phyloP scores from a whole-genome alignment of 2,329 filamentous ascomycete genomes.

The Hypoxylon sp. region DNA sequence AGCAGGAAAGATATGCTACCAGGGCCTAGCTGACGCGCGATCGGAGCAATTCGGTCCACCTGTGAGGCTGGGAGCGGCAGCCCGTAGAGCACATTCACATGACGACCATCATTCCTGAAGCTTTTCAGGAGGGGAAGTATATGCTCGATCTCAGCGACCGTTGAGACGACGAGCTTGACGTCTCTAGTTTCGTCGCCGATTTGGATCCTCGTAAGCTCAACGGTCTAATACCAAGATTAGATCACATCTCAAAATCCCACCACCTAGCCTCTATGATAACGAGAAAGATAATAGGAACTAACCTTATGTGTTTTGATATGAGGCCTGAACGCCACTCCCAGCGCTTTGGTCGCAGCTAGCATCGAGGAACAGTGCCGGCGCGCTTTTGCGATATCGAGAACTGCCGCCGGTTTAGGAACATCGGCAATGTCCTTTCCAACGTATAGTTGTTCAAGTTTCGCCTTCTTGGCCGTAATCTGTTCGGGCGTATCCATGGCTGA shows the following conservation, averaged over 20 bases:
- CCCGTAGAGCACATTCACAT: slow-evolving; percentile 6
- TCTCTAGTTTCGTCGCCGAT: not conserved
- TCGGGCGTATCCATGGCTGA: not conserved
- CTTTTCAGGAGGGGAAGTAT: slow-evolving; percentile 2
- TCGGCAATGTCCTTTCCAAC: slow-evolving; percentile 1
- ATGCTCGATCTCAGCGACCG: slow-evolving; percentile 16
- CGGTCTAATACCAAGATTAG: not conserved
- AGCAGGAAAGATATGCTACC: slow-evolving; percentile 8
- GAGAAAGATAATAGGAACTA: not conserved
- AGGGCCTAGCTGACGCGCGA: slow-evolving; percentile 2
- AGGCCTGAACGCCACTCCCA: slow-evolving; percentile 4
- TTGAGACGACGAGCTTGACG: slow-evolving; percentile 14
- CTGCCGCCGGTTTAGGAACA: slow-evolving; percentile 7
- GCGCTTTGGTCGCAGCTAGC: slow-evolving; percentile 9
- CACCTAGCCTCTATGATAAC: not conserved
- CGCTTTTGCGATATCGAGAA: slow-evolving; percentile 10
- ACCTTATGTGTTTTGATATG: slow-evolving; percentile 19
- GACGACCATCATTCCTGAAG: not conserved
- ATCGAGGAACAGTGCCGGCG: slow-evolving; percentile 11
- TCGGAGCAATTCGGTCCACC: not conserved
- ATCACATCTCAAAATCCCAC: not conserved
- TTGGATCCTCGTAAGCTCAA: slow-evolving; percentile 8
- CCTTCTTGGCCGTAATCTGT: not conserved
- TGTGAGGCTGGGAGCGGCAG: slow-evolving; percentile 3
- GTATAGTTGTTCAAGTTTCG: slow-evolving; percentile 7